Evolutionary conservation across 306 rosid species (phyloP).

Genomic region (Oxytropis ochrocephala): DNA sequence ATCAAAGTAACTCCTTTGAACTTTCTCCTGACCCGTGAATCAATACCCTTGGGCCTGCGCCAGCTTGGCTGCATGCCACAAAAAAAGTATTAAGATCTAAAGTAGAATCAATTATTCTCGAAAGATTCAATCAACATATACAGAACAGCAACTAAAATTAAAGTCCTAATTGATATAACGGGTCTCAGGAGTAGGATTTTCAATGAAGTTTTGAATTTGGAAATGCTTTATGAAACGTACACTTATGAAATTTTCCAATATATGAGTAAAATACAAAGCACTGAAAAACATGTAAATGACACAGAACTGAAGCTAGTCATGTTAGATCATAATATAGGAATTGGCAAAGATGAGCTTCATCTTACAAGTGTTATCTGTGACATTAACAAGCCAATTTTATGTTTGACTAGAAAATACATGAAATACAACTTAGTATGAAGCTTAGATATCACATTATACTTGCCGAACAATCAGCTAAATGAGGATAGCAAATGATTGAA

Average conservation of each 20-base stretch:
- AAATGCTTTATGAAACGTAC: neutral
- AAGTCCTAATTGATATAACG: neutral
- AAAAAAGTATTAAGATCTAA: neutral
- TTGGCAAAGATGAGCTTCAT: neutral
- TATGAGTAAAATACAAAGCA: neutral
- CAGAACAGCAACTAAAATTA: neutral
- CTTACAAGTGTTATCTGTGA: neutral
- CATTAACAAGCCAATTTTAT: neutral
- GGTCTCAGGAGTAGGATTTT: neutral
- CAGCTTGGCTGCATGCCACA: conserved; percentile 42
- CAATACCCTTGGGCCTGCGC: conserved; percentile 85
- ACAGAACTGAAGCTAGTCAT: neutral
- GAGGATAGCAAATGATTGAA: neutral
- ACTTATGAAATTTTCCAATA: neutral
- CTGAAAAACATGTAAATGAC: neutral
- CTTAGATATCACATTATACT: neutral
- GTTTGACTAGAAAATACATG: neutral
- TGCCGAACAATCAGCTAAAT: neutral
- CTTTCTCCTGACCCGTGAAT: conserved; percentile 72
- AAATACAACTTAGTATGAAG: neutral
- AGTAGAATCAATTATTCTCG: neutral
- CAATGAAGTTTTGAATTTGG: neutral
- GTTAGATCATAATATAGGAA: neutral
- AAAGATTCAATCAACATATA: neutral
- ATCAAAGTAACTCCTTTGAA: conserved; percentile 59